phyloP scores from a whole-genome alignment of 352 stramenopile species.

The Saprolegnia diclina region DNA sequence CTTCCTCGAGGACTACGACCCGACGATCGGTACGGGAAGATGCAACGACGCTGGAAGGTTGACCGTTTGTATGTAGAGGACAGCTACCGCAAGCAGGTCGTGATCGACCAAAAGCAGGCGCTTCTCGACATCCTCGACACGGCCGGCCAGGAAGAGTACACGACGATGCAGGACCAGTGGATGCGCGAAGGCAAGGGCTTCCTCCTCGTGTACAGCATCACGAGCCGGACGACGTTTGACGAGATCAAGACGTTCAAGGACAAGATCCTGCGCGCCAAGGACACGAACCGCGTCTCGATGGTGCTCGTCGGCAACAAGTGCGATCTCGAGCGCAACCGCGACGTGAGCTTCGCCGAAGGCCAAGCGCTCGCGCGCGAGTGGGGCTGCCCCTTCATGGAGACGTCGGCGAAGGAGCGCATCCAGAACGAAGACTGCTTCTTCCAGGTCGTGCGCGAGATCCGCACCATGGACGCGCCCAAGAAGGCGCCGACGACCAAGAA shows the following conservation, averaged over 20 bases:
- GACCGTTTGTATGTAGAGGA: slow-evolving; percentile 54
- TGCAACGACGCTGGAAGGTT: too few species aligned
- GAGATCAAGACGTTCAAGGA: slow-evolving; percentile 86
- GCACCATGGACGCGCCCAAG: slow-evolving; percentile 61
- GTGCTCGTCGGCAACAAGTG: slow-evolving; percentile 88
- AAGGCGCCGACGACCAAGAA: slow-evolving; percentile 30
- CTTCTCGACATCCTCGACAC: slow-evolving; percentile 90
- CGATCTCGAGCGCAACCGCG: slow-evolving; percentile 66
- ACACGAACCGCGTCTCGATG: slow-evolving; percentile 82
- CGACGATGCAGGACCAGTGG: slow-evolving; percentile 89
- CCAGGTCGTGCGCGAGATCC: slow-evolving; percentile 83
- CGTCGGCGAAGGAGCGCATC: slow-evolving; percentile 83
- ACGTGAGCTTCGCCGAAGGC: slow-evolving; percentile 62
- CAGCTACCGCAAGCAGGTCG: slow-evolving; percentile 88
- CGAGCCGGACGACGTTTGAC: slow-evolving; percentile 85
- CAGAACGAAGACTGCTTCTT: slow-evolving; percentile 88
- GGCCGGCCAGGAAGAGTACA: slow-evolving; percentile 89
- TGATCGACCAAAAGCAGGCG: slow-evolving; percentile 74
- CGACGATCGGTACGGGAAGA: slow-evolving; percentile 73
- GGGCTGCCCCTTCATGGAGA: slow-evolving; percentile 86
- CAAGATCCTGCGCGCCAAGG: slow-evolving; percentile 86
- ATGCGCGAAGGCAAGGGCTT: slow-evolving; percentile 91
- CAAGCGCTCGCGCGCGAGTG: slow-evolving; percentile 62
- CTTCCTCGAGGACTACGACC: slow-evolving; percentile 91
- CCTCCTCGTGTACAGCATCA: slow-evolving; percentile 85